Evolutionary conservation across 768 basidiomycete genomes (phyloP).

Genomic region (Boletellus ananiceps): DNA sequence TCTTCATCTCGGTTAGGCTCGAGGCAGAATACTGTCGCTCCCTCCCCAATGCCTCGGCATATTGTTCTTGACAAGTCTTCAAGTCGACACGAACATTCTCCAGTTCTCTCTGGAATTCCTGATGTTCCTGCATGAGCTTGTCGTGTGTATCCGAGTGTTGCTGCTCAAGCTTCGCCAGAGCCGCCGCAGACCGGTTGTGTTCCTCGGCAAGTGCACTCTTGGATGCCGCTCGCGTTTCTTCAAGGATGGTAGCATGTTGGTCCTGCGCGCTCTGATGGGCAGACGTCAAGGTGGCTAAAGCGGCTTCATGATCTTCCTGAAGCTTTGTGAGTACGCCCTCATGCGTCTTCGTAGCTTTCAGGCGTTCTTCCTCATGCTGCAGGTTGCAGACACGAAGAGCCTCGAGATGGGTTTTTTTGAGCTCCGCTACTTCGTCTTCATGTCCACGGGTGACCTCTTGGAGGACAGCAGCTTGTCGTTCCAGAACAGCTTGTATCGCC

Average conservation of each 20-base stretch:
- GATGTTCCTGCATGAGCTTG: conserved; percentile 34
- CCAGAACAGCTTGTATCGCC: conserved; percentile 42
- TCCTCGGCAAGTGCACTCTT: conserved; percentile 41
- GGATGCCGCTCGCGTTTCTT: conserved; percentile 32
- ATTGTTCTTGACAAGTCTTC: conserved; percentile 22
- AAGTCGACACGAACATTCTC: conserved; percentile 49
- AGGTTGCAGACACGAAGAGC: conserved; percentile 31
- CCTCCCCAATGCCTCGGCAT: conserved; percentile 20
- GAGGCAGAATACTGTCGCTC: conserved; percentile 27
- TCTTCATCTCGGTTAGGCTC: conserved; percentile 15
- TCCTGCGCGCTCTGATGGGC: conserved; percentile 37
- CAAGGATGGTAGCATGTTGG: conserved; percentile 33
- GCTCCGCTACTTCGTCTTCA: conserved; percentile 46
- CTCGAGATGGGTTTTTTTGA: conserved; percentile 46
- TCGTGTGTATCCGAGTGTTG: conserved; percentile 48
- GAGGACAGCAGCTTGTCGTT: conserved; percentile 53
- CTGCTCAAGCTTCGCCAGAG: conserved; percentile 47
- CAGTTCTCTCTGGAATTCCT: conserved; percentile 46
- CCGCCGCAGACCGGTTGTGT: conserved; percentile 39
- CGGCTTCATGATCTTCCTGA: conserved; percentile 45
- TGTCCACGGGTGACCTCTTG: conserved; percentile 54
- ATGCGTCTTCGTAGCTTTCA: conserved; percentile 38
- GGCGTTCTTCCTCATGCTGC: conserved; percentile 35
- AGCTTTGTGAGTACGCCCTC: conserved; percentile 38
- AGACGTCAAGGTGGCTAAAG: conserved; percentile 39